Evolutionary conservation across 2,329 filamentous ascomycete genomes (phyloP), one percentile per base, ranked within the genome.

Genomic region (Plenodomus tracheiphilus): DNA sequence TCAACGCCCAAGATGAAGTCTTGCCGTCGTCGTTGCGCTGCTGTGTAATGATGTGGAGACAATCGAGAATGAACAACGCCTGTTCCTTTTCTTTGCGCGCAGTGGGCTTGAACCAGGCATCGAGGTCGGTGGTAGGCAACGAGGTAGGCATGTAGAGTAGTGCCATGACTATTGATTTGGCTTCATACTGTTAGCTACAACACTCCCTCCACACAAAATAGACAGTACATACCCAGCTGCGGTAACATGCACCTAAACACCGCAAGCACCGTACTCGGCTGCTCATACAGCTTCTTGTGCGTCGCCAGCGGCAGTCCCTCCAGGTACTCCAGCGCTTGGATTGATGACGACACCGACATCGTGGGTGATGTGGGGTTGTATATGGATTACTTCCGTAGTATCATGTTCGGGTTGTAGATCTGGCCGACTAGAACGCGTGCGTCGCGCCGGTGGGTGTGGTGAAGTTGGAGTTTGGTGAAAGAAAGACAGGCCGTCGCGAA

Each of bases 181-280:
- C 93, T 90, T 22, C 18, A 21, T 8, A 25, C 2, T 34, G n/a
- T 58, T 36, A 59, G 52, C 43, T 39, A 15, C 13, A 21, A 15
- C 34, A 7, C 9, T 37, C 10, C 2, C 6, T 1, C 1, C n/a
- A 18, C 2, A 22, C 4, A n/a, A 15, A 16, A 36, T 30, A 4
- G 3, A 17, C 15, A 10, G 5, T 45, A 37, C 46, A 66, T 79
- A 92, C 89, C 91, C 53, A 97, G 77, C 68, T 95, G 89, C 49
- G 94, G 91, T 49, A 99, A 83, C 91, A 99, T 97, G 76, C 94
- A 92, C 61, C 94, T 85, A 73, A 97, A 97, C 66, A 99, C 92
- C 59, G 94, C 94, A 59, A 99, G 85, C 32, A 92, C 89, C 1
- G 94, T 96, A 36, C 93, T 96, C 22, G 94, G 94, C 79, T 97